Conservation (phyloP, 768 basidiomycete genomes). For the Lepiota venenata region DNA sequence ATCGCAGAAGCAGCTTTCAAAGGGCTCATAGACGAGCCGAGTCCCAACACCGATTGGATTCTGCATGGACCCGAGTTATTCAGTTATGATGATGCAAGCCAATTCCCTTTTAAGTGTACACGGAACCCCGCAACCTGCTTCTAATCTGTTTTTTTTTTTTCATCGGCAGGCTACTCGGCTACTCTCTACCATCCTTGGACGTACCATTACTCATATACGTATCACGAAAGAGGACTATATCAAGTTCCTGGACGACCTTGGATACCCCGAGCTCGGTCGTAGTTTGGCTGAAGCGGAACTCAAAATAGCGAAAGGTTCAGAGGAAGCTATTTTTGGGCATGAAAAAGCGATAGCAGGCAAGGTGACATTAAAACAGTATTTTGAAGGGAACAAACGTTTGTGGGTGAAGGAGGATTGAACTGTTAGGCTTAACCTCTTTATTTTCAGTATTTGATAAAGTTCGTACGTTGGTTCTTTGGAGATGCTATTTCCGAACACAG, state of each 20-base stretch:
- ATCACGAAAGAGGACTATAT: conserved; percentile 19
- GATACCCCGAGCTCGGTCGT: conserved; percentile 17
- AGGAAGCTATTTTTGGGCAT: conserved; percentile 19
- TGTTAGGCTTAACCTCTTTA: no score
- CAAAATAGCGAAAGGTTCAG: conserved; percentile 17
- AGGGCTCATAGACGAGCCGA: conserved; percentile 23
- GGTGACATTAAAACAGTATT: conserved; percentile 18
- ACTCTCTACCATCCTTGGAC: conserved; percentile 22
- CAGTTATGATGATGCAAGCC: conserved; percentile 26
- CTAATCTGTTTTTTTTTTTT: no score
- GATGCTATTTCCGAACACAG: no score
- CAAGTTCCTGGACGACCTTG: conserved; percentile 14
- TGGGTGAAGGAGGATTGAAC: background rate
- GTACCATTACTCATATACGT: conserved; percentile 25
- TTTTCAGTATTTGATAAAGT: no score
- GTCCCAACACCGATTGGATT: conserved; percentile 22
- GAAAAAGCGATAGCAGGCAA: conserved; percentile 22
- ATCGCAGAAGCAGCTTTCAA: conserved; percentile 29
- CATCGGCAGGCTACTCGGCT: conserved; percentile 22
- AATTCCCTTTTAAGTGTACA: no score
- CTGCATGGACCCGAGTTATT: conserved; percentile 31
- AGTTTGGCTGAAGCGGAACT: conserved; percentile 17
- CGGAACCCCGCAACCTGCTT: no score
- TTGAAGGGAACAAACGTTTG: conserved; percentile 17
- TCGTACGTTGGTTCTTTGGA: no score